Base-by-base conservation (phyloP, 1,139 yeast genomes). In the Diutina rugosa region DNA sequence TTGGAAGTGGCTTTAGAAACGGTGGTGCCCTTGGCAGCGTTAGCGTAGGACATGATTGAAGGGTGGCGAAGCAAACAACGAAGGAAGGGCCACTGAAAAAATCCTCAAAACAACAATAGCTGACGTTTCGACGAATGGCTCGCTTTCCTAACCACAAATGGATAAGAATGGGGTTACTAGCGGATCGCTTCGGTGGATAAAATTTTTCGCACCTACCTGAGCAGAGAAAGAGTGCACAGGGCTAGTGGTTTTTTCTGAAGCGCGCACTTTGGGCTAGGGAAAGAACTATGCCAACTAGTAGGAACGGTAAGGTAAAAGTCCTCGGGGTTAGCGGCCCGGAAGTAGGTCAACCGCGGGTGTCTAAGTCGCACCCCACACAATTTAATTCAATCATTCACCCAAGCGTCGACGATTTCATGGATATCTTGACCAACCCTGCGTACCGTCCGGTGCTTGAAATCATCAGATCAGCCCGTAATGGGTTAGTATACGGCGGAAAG, bases 401-500 rank as follows among this genome's bases (percentile, higher is more conserved):
- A n/a, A 35, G n/a, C 41, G 41, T 35, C 41, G 14, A 35, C 41
- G 41, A 35, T 9, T 35, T n/a, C 21, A 49, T 49, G 53, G 53
- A 49, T 10, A 49, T 49, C 16, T 16, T 49, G 21, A 30, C 53
- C n/a, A 58, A 61, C 57, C 62, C 64, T 1, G 48, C 58, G 35
- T 60, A 65, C 59, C 62, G 80, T 56, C 79, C 79, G 4, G 60
- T 76, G 29, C 65, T 76, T 49, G 80, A 75, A 59, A 62, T 70
- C 46, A 54, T 73, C 54, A 68, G 76, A 60, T 70, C 79, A 4
- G 73, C 79, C 3, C 64, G 80, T 56, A 76, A 76, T 62, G 87
- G 86, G 41, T 69, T 80, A 7, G 84, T 85, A 14, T 87, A 87
- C 63, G 95, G 95, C 2, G 88, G 88, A 16, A 78, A 85, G 62